phyloP scores from a whole-genome alignment of 1,284 basidiomycete genomes.

The Porodaedalea pini region DNA sequence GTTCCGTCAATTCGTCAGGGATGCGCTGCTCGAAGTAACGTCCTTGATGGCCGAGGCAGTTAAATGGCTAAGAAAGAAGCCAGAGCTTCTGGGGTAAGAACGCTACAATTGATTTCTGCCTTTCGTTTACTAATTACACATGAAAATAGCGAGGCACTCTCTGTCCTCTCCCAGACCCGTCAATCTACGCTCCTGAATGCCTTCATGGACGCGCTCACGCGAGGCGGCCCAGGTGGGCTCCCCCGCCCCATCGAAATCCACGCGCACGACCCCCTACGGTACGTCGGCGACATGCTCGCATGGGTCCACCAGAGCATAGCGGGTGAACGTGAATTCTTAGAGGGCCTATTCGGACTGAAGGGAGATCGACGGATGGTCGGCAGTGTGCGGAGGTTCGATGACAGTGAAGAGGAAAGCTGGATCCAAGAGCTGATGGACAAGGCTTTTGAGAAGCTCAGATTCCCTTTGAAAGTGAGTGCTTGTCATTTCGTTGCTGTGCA shows the following conservation, averaged over 20 bases:
- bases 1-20: constrained; percentile 78
- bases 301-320: constrained; percentile 98
- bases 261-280: constrained; percentile 94
- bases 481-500: not conserved
- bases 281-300: constrained; percentile 97
- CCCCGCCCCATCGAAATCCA: constrained; percentile 95
- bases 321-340: constrained; percentile 89
- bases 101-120: not conserved
- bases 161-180: constrained; percentile 76
- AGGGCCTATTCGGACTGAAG: constrained; percentile 74
- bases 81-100: constrained; percentile 76
- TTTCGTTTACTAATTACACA: not conserved
- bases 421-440: constrained; percentile 82
- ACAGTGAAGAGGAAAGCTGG: constrained; percentile 66
- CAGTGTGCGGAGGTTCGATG: constrained; percentile 53
- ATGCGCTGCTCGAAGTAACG: constrained; percentile 77
- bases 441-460: constrained; percentile 79
- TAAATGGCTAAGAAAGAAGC: constrained; percentile 64
- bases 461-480: constrained; percentile 71
- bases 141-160: constrained; percentile 66
- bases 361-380: constrained; percentile 74
- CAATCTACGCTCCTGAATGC: constrained; percentile 74
- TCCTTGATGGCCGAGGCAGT: constrained; percentile 72
- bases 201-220: constrained; percentile 86
- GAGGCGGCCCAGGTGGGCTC: constrained; percentile 83